phyloP scores from a whole-genome alignment of 2,329 filamentous ascomycete species.

The Pseudocercospora macadamiae region DNA sequence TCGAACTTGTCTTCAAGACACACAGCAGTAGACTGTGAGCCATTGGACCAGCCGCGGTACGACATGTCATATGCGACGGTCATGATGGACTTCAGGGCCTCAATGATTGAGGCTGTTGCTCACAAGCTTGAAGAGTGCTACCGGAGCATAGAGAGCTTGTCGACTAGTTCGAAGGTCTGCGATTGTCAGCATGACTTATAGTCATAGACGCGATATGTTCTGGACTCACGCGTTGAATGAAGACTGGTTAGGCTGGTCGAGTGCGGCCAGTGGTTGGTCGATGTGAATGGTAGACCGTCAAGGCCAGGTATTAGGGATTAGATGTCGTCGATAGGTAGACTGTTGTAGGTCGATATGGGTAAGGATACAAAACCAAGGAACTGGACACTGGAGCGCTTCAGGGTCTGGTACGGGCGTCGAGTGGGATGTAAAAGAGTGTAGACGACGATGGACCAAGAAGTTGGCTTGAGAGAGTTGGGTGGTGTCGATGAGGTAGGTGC shows the following conservation, averaged over 20 bases:
- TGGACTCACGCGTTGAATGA: slow-evolving; percentile 9
- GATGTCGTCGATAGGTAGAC: slow-evolving; percentile 27
- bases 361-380: slow-evolving; percentile 28
- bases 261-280: slow-evolving; percentile 13
- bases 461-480: slow-evolving; percentile 18
- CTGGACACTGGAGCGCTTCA: slow-evolving; percentile 26
- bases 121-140: slow-evolving; percentile 25
- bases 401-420: slow-evolving; percentile 37
- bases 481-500: slow-evolving; percentile 31
- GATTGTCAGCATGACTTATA: not conserved
- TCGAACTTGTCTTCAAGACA: slow-evolving; percentile 93
- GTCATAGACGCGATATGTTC: not conserved
- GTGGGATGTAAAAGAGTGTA: slow-evolving; percentile 40
- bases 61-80: slow-evolving; percentile 69
- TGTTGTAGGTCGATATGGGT: slow-evolving; percentile 26
- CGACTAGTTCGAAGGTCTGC: not conserved
- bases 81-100: slow-evolving; percentile 58
- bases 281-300: slow-evolving; percentile 21
- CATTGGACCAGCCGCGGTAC: slow-evolving; percentile 63
- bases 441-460: slow-evolving; percentile 31
- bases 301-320: slow-evolving; percentile 33
- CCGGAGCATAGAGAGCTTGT: slow-evolving; percentile 32
- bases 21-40: slow-evolving; percentile 50
- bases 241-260: no score
- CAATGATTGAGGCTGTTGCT: slow-evolving; percentile 28